These are phyloP conservation scores for Pyrenochaeta sp. DNA, from an alignment of 2,329 filamentous ascomycete species.

Conservation along the genomic window DNA sequence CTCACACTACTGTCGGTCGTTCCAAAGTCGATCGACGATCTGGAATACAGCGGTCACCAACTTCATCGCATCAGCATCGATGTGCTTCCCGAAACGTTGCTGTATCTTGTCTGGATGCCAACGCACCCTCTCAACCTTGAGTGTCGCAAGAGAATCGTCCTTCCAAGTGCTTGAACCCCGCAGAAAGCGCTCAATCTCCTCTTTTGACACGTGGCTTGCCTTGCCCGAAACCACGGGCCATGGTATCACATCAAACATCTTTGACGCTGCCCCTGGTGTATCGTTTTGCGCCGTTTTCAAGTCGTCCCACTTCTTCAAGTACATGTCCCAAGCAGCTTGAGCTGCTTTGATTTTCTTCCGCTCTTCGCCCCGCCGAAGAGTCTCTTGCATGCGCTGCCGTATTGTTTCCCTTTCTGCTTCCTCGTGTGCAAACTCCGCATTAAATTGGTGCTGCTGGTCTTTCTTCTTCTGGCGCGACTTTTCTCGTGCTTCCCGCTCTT, in stretches of 20 bases:
- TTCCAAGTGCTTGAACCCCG: conserved; percentile 58
- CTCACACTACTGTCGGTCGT: conserved; percentile 53
- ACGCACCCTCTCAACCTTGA: conserved; percentile 86
- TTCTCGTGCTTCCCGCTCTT: conserved; percentile 73
- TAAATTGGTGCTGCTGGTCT: conserved; percentile 42
- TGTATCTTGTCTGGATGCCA: conserved; percentile 99
- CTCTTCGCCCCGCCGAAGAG: conserved; percentile 72
- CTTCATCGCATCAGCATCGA: conserved; percentile 76
- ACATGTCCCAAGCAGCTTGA: conserved; percentile 70
- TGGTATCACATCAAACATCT: conserved; percentile 57
- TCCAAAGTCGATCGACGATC: conserved; percentile 84
- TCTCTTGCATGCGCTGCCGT: conserved; percentile 72
- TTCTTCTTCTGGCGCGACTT: conserved; percentile 57
- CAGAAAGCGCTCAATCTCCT: conserved; percentile 75
- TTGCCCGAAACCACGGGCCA: conserved; percentile 78
- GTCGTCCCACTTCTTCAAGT: conserved; percentile 70
- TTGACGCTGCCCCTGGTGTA: conserved; percentile 18
- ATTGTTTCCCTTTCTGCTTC: conserved; percentile 60
- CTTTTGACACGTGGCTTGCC: conserved; percentile 64
- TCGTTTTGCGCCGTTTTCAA: conserved; percentile 44
- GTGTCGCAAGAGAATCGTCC: conserved; percentile 56
- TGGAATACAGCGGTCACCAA: conserved; percentile 92
- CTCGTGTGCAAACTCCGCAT: conserved; percentile 51
- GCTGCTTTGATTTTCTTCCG: conserved; percentile 65
- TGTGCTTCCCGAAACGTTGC: conserved; percentile 77